Conservation (phyloP, 805 yeast genomes). For the Suhomyces xylopsoci region DNA sequence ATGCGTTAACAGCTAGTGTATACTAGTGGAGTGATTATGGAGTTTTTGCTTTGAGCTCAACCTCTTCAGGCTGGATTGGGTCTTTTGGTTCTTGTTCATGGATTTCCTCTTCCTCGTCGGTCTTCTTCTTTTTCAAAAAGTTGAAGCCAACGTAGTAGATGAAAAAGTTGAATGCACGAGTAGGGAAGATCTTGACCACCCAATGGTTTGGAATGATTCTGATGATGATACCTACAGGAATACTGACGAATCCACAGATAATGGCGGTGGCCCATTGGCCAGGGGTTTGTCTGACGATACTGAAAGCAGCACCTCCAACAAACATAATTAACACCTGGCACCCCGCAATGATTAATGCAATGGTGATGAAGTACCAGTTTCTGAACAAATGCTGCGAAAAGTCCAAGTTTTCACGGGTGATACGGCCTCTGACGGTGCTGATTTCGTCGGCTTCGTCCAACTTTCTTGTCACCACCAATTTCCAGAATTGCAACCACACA, state of each 20-base stretch:
- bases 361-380: conserved; percentile 76
- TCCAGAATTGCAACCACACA: conserved; percentile 97
- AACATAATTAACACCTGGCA: conserved; percentile 89
- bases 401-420: conserved; percentile 65
- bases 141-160: conserved; percentile 37
- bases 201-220: conserved; percentile 82
- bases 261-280: conserved; percentile 89
- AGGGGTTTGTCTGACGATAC: conserved; percentile 74
- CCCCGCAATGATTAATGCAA: conserved; percentile 72
- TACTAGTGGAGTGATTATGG: too few relatives aligned
- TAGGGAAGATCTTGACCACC: conserved; percentile 66
- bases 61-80: neutral
- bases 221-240: conserved; percentile 76
- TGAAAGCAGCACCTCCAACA: conserved; percentile 95
- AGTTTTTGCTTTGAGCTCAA: neutral
- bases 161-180: conserved; percentile 42
- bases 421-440: conserved; percentile 52
- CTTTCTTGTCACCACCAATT: conserved; percentile 85
- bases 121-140: conserved; percentile 27
- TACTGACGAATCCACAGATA: conserved; percentile 71
- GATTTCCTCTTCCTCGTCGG: conserved; percentile 13
- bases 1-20: too few relatives aligned
- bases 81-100: neutral
- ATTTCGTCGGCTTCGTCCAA: conserved; percentile 83
- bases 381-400: conserved; percentile 78